Evolutionary conservation across 768 basidiomycete genomes (phyloP).

Genomic region (Lentinula lateritia): DNA sequence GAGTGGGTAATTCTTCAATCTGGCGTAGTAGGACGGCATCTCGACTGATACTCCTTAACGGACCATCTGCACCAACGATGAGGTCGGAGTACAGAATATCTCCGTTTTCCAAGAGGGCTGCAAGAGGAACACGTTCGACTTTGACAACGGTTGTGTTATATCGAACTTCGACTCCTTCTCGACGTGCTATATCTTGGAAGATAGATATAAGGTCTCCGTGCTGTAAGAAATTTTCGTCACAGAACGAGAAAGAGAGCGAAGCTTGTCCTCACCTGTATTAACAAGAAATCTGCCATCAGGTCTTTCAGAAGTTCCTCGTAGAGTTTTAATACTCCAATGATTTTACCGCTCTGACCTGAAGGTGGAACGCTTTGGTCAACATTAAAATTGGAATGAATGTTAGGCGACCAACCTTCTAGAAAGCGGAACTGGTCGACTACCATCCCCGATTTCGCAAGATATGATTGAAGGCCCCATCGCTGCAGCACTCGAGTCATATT

Average conservation of each 20-base stretch:
- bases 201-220: slow-evolving; percentile 47
- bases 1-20: slow-evolving; percentile 18
- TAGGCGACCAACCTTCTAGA: slow-evolving; percentile 16
- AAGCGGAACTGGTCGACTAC: slow-evolving; percentile 27
- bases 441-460: slow-evolving; percentile 31
- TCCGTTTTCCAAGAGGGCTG: slow-evolving; percentile 35
- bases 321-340: slow-evolving; percentile 40
- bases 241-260: not conserved
- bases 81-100: slow-evolving; percentile 42
- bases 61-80: slow-evolving; percentile 59
- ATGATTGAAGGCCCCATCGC: slow-evolving; percentile 48
- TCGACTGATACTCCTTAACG: slow-evolving; percentile 30
- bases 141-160: slow-evolving; percentile 31
- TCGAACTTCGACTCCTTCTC: slow-evolving; percentile 42
- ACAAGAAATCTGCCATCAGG: slow-evolving; percentile 26
- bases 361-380: slow-evolving; percentile 2
- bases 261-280: slow-evolving; percentile 34
- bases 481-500: slow-evolving; percentile 52
- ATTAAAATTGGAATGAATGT: not conserved
- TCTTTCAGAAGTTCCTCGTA: slow-evolving; percentile 40
- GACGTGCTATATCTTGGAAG: slow-evolving; percentile 38
- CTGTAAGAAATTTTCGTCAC: slow-evolving; percentile 21
- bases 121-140: slow-evolving; percentile 24
- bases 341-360: slow-evolving; percentile 37
- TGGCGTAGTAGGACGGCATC: slow-evolving; percentile 22